A percentile compares a stretch with the other conserved stretches of the same genome.
These are phyloP conservation scores for Blastocystis hominis DNA, from an alignment of 352 stramenopile species.

Conservation along the genomic window DNA sequence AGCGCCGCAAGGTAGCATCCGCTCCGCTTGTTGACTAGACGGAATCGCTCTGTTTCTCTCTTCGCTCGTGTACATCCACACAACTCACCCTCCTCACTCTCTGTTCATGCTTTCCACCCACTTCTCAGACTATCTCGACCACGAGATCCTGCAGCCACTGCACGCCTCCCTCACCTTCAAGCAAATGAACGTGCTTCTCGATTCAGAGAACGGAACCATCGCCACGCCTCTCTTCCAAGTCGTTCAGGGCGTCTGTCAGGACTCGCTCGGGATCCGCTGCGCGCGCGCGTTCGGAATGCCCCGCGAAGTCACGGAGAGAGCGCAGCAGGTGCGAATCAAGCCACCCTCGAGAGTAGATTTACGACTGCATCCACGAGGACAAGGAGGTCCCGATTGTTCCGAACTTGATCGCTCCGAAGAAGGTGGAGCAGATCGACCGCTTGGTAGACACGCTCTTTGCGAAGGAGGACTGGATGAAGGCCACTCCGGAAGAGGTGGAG, in stretches of 20 bases:
- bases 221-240: slow-evolving; percentile 38
- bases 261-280: slow-evolving; percentile 38
- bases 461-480: slow-evolving; percentile 35
- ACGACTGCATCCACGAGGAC: slow-evolving; percentile 20
- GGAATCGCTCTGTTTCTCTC: slow-evolving; percentile 42
- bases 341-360: not conserved
- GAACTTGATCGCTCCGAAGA: not conserved
- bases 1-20: not conserved
- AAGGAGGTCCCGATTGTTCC: not conserved
- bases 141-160: not conserved
- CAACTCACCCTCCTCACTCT: not conserved
- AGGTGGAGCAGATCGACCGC: not conserved
- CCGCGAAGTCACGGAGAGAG: not conserved
- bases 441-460: slow-evolving; percentile 17
- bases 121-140: slow-evolving; percentile 41
- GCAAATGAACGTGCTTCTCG: slow-evolving; percentile 46
- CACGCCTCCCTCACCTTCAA: not conserved
- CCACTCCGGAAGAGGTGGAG: not conserved
- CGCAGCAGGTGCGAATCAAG: slow-evolving; percentile 5
- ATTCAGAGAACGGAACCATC: not conserved
- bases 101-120: slow-evolving; percentile 39
- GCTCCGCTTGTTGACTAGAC: not conserved
- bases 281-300: not conserved
- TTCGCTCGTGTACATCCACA: not conserved
- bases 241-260: slow-evolving; percentile 11